A percentile compares a stretch with the other conserved stretches of the same genome.
Conservation (phyloP, 1,139 yeast species). For the Hansenula anomala region DNA sequence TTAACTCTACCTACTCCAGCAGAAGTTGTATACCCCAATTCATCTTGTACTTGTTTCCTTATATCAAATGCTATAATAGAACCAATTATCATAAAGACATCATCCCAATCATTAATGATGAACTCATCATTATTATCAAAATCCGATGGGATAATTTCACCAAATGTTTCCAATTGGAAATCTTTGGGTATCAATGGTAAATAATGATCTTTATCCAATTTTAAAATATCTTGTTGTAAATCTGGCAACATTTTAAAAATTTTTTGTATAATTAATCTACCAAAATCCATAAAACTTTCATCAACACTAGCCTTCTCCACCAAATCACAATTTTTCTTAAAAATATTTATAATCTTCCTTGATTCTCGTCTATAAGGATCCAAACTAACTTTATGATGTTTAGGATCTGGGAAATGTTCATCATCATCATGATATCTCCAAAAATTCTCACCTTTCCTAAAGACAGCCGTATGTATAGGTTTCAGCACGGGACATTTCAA, state of each 20-base stretch:
- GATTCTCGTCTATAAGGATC: slow-evolving; percentile 92
- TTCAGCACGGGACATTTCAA: slow-evolving; percentile 71
- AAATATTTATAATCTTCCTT: slow-evolving; percentile 65
- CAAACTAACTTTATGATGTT: slow-evolving; percentile 73
- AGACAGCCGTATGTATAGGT: slow-evolving; percentile 92
- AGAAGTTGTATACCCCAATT: slow-evolving; percentile 79
- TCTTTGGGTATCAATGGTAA: slow-evolving; percentile 50
- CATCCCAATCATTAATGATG: slow-evolving; percentile 74
- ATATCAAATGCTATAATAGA: slow-evolving; percentile 52
- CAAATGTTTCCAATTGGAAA: slow-evolving; percentile 12
- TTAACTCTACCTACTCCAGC: slow-evolving; percentile 82
- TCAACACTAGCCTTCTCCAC: slow-evolving; percentile 96
- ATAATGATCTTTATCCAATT: slow-evolving; percentile 23
- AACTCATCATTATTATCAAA: slow-evolving; percentile 15
- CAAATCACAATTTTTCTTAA: slow-evolving; percentile 50
- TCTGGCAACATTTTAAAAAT: slow-evolving; percentile 30
- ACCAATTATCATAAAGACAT: slow-evolving; percentile 62
- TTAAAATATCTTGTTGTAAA: slow-evolving; percentile 16
- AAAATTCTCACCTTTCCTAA: slow-evolving; percentile 74
- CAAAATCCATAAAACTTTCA: slow-evolving; percentile 85
- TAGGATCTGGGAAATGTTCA: slow-evolving; percentile 34
- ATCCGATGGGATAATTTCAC: slow-evolving; percentile 14
- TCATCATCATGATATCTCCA: slow-evolving; percentile 65
- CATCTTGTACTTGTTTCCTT: slow-evolving; percentile 45
- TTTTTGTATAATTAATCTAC: slow-evolving; percentile 34